Percentiles rank a stretch among this genome's conserved stretches.
Evolutionary conservation across 331 rosid species (phyloP).

Genomic region (Spiraea crenata): DNA sequence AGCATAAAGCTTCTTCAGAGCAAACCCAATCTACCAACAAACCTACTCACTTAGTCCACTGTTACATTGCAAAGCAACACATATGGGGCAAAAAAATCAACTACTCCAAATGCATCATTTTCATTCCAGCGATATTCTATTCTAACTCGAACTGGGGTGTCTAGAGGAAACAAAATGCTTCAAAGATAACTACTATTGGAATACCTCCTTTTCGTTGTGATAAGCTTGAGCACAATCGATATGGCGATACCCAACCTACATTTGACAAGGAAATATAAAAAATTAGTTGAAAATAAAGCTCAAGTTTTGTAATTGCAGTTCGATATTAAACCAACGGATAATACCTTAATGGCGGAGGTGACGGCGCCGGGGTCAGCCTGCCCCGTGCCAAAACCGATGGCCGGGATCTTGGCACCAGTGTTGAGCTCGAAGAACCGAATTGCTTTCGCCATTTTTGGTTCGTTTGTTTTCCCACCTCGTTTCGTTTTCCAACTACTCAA

Average conservation of each 20-base stretch:
- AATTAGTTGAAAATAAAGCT: neutral
- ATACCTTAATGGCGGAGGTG: conserved; percentile 62
- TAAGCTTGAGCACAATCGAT: conserved; percentile 83
- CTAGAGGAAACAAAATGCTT: neutral
- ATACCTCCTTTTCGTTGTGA: conserved; percentile 75
- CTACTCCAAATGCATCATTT: too few relatives aligned
- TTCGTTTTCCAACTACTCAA: neutral
- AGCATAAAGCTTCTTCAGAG: conserved; percentile 48
- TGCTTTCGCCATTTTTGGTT: conserved; percentile 31
- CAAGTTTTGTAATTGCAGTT: neutral
- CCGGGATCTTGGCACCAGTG: conserved; percentile 61
- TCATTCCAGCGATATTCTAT: too few relatives aligned
- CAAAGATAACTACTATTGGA: neutral
- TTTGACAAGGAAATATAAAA: neutral
- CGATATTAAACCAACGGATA: neutral
- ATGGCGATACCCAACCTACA: conserved; percentile 74
- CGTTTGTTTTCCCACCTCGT: neutral
- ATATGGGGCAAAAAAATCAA: neutral
- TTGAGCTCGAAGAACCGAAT: conserved; percentile 38
- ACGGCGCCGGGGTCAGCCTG: conserved; percentile 46
- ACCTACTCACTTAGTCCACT: neutral
- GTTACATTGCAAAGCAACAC: neutral
- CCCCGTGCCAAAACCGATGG: conserved; percentile 61
- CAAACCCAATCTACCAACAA: conserved; percentile 59
- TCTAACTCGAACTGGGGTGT: neutral